phyloP scores from a whole-genome alignment of 208 protist genomes.

The Trypanosoma mega region DNA sequence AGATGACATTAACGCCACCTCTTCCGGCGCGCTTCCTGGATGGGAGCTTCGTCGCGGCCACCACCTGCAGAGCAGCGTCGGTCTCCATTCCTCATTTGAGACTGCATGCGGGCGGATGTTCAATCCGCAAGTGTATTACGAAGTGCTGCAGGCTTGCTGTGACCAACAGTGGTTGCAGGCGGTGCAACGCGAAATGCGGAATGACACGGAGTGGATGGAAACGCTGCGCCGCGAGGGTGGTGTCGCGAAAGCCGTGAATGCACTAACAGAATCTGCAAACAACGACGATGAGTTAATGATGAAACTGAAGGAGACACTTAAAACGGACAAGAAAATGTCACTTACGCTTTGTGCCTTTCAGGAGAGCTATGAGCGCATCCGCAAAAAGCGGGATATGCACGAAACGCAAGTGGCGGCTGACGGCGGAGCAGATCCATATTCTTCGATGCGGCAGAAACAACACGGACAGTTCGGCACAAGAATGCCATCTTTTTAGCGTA shows the following conservation, averaged over 20 bases:
- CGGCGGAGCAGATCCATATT: constrained; percentile 71
- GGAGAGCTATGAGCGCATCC: constrained; percentile 81
- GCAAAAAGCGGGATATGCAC: constrained; percentile 74
- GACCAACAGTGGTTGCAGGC: constrained; percentile 82
- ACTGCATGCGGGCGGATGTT: constrained; percentile 85
- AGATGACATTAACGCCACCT: constrained; percentile 17
- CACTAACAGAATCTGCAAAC: constrained; percentile 55
- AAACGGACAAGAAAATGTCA: constrained; percentile 73
- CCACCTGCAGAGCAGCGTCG: constrained; percentile 73
- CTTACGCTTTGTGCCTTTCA: constrained; percentile 83
- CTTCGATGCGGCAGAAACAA: constrained; percentile 56
- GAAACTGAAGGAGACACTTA: constrained; percentile 66
- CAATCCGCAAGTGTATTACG: constrained; percentile 76
- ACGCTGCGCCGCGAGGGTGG: constrained; percentile 73
- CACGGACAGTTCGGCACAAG: constrained; percentile 59
- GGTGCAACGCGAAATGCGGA: constrained; percentile 77
- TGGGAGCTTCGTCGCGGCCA: constrained; percentile 71
- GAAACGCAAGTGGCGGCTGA: constrained; percentile 77
- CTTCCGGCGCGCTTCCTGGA: constrained; percentile 14
- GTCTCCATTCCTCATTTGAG: constrained; percentile 54
- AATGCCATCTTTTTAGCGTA: constrained; percentile 54
- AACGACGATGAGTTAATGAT: constrained; percentile 85
- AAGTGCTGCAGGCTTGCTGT: constrained; percentile 84
- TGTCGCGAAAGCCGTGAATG: constrained; percentile 53
- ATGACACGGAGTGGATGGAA: constrained; percentile 73